Percentiles rank a stretch among this genome's conserved stretches.
These are phyloP conservation scores for Acanthamoeba quina DNA, from an alignment of 208 protist species.

Conservation along the genomic window DNA sequence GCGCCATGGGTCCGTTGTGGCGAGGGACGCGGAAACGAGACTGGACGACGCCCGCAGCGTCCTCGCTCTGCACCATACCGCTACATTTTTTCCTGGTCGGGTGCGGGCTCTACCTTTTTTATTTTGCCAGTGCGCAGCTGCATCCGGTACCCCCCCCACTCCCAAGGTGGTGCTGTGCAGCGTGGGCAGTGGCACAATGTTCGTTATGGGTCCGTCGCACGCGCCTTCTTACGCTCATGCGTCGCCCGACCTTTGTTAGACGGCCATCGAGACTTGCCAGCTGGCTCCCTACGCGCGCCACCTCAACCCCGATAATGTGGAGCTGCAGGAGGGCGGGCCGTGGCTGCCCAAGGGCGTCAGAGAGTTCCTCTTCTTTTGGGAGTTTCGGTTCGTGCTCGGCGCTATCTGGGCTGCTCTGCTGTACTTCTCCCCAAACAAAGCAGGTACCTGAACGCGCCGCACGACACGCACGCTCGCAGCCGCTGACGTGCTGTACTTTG, in stretches of 20 bases:
- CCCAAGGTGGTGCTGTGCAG: neutral
- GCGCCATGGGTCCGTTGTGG: neutral
- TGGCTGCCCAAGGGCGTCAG: constrained; percentile 22
- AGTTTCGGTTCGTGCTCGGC: neutral
- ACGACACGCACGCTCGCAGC: neutral
- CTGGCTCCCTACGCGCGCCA: constrained; percentile 42
- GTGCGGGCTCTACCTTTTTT: neutral
- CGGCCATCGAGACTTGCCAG: constrained; percentile 46
- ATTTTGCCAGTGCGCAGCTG: constrained; percentile 44
- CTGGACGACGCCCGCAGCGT: neutral
- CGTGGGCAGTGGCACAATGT: neutral
- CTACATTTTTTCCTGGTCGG: neutral
- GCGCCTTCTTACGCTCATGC: neutral
- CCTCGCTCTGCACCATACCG: neutral
- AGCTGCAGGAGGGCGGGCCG: constrained; percentile 1
- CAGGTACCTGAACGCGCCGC: neutral
- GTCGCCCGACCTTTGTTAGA: neutral
- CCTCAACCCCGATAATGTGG: constrained; percentile 53
- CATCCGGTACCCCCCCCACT: neutral
- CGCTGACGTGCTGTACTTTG: neutral
- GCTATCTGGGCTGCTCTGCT: constrained; percentile 12
- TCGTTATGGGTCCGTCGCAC: neutral
- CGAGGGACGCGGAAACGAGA: neutral
- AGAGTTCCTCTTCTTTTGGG: constrained; percentile 61
- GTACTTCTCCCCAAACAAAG: constrained; percentile 13